Conservation (phyloP, 31 red algal genomes). For the Porphyra umbilicalis region DNA sequence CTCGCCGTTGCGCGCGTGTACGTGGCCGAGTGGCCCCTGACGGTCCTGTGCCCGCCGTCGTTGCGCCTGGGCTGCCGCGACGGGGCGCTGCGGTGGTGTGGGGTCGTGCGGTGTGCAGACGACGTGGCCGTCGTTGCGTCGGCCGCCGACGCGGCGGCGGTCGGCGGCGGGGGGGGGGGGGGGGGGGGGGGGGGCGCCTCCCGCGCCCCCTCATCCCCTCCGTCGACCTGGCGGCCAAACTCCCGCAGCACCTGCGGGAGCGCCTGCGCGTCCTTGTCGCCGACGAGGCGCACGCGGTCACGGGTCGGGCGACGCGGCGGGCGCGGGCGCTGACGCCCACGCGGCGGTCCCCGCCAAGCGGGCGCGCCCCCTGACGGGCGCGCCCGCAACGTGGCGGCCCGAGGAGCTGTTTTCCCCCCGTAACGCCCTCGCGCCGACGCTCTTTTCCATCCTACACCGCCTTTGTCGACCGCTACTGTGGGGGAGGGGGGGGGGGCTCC, state of each 20-base stretch:
- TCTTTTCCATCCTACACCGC: slow-evolving; percentile 44
- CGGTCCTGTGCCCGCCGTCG: slow-evolving; percentile 71
- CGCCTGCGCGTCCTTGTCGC: slow-evolving; percentile 15
- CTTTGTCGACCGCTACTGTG: slow-evolving; percentile 60
- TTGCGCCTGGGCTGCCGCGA: slow-evolving; percentile 59
- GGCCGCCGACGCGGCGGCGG: slow-evolving; percentile 35
- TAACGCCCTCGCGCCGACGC: slow-evolving; percentile 34
- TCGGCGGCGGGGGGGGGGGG: slow-evolving; percentile 2
- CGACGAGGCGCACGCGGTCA: neutral
- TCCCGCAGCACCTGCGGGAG: slow-evolving; percentile 6
- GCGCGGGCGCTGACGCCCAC: slow-evolving; percentile 36
- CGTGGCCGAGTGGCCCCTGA: slow-evolving; percentile 67
- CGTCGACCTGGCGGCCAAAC: slow-evolving; percentile 53
- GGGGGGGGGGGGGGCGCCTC: no score
- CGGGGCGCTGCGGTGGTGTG: slow-evolving; percentile 33
- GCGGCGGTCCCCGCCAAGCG: slow-evolving; percentile 28
- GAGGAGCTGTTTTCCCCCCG: slow-evolving; percentile 71
- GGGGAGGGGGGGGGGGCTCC: slow-evolving; percentile 22
- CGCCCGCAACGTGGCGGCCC: slow-evolving; percentile 70
- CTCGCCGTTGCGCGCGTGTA: slow-evolving; percentile 62
- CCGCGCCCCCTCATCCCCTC: slow-evolving; percentile 47
- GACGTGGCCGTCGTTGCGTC: slow-evolving; percentile 50
- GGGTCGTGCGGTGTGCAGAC: slow-evolving; percentile 13
- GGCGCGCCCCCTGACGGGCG: slow-evolving; percentile 58
- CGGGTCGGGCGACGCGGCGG: slow-evolving; percentile 25